Evolutionary conservation across 1,284 basidiomycete genomes (phyloP).

Genomic region (Pseudomicrostroma phylloplanum): DNA sequence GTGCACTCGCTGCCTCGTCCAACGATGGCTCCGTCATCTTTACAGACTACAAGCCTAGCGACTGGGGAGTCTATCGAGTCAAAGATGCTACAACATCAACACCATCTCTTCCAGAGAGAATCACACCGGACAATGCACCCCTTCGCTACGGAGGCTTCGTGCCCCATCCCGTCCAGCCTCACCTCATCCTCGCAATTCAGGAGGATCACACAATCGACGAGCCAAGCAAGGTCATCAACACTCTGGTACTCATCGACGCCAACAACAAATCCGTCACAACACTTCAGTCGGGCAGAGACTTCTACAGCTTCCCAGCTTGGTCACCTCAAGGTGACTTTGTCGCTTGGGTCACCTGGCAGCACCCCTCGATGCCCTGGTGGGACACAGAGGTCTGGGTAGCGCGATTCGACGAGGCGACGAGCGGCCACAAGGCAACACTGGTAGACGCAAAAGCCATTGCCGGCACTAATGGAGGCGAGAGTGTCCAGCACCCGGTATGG

Average conservation of each 20-base stretch:
- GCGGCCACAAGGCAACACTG: conserved; percentile 8
- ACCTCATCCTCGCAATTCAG: conserved; percentile 56
- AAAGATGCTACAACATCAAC: not conserved
- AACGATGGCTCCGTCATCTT: conserved; percentile 29
- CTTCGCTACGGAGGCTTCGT: conserved; percentile 59
- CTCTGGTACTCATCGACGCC: conserved; percentile 60
- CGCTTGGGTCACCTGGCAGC: conserved; percentile 65
- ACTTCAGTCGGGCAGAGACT: conserved; percentile 61
- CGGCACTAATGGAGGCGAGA: conserved; percentile 19
- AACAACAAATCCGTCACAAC: conserved; percentile 53
- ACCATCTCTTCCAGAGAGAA: not conserved
- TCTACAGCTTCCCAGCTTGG: conserved; percentile 62
- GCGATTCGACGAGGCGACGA: conserved; percentile 33
- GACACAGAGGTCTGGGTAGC: conserved; percentile 62
- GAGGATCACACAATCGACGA: conserved; percentile 65
- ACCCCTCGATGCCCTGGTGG: conserved; percentile 77
- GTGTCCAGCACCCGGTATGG: conserved; percentile 57
- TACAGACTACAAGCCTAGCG: conserved; percentile 25
- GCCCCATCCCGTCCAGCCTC: conserved; percentile 52
- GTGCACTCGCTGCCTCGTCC: conserved; percentile 24
- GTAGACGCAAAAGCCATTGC: conserved; percentile 9
- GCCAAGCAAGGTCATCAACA: conserved; percentile 59
- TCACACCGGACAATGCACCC: conserved; percentile 54
- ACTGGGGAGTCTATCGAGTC: conserved; percentile 23
- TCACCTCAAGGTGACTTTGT: conserved; percentile 64